Evolutionary conservation across 208 protist species (phyloP).

Genomic region (Novymonas esmeraldas): DNA sequence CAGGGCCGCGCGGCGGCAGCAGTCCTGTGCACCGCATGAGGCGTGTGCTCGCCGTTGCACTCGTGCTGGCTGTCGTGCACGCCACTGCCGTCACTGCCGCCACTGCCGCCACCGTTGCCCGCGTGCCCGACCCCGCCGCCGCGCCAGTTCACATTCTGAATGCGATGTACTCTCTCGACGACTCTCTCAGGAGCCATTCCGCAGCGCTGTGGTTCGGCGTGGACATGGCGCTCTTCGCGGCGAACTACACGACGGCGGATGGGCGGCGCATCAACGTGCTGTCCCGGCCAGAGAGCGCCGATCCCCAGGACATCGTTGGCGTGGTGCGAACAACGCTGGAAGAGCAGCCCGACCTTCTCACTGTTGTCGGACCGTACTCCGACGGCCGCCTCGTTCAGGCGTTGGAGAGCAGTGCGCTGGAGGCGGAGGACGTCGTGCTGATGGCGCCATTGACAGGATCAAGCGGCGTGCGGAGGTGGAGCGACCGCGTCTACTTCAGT

Average conservation of each 20-base stretch:
- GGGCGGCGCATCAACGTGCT: conserved; percentile 16
- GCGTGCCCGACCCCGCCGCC: background rate
- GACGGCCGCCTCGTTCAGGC: conserved; percentile 7
- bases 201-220: conserved; percentile 23
- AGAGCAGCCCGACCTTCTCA: conserved; percentile 8
- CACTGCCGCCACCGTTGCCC: too few species aligned
- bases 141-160: conserved; percentile 10
- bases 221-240: conserved; percentile 23
- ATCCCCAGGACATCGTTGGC: background rate
- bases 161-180: background rate
- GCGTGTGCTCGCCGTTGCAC: too few species aligned
- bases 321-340: background rate
- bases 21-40: too few species aligned
- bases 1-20: too few species aligned
- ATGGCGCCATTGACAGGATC: conserved; percentile 43
- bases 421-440: conserved; percentile 28
- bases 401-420: conserved; percentile 11
- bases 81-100: too few species aligned
- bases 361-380: conserved; percentile 30
- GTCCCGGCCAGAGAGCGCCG: background rate
- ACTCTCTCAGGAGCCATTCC: background rate
- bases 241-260: conserved; percentile 6
- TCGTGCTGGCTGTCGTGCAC: too few species aligned
- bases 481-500: conserved; percentile 40
- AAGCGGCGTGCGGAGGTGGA: conserved; percentile 33